Percentiles rank a stretch among this genome's conserved stretches.
These are phyloP conservation scores for Coffea eugenioides DNA, from an alignment of 257 asterid genomes.

Conservation along the genomic window DNA sequence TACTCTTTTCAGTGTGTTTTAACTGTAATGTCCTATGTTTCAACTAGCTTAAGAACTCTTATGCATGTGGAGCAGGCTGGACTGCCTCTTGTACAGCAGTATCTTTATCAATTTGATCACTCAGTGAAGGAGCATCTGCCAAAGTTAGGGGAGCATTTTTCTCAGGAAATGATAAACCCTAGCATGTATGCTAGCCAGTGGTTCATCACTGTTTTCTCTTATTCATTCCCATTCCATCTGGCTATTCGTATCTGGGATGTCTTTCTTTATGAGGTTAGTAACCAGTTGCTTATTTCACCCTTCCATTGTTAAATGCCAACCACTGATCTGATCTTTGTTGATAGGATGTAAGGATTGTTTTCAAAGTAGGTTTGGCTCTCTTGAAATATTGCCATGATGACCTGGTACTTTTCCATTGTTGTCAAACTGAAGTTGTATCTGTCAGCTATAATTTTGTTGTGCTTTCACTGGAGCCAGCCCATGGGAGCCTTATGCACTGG, in stretches of 20 bases:
- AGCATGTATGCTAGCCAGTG: conserved; percentile 99
- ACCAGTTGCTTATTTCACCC: conserved; percentile 11
- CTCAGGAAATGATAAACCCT: conserved; percentile 89
- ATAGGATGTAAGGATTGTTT: conserved; percentile 87
- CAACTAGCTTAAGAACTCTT: conserved; percentile 15
- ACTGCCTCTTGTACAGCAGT: conserved; percentile 98
- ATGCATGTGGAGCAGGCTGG: conserved; percentile 66
- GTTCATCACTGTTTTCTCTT: conserved; percentile 97
- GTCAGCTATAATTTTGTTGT: not conserved
- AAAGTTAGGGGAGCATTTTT: conserved; percentile 84
- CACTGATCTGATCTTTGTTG: conserved; percentile 20
- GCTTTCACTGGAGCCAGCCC: not conserved
- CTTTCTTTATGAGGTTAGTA: conserved; percentile 85
- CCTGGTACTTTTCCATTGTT: conserved; percentile 50
- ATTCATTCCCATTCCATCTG: conserved; percentile 94
- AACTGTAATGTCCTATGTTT: not conserved
- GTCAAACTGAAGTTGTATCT: conserved; percentile 9
- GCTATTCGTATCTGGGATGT: conserved; percentile 99
- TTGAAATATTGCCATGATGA: conserved; percentile 90
- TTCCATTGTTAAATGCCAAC: conserved; percentile 17
- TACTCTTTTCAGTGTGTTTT: not conserved
- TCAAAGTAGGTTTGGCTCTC: conserved; percentile 91
- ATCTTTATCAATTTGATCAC: conserved; percentile 74
- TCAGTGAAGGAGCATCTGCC: conserved; percentile 73
- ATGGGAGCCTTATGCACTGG: not conserved